Evolutionary conservation across 352 stramenopile genomes (phyloP).

Genomic region (Globisporangium radiosum): DNA sequence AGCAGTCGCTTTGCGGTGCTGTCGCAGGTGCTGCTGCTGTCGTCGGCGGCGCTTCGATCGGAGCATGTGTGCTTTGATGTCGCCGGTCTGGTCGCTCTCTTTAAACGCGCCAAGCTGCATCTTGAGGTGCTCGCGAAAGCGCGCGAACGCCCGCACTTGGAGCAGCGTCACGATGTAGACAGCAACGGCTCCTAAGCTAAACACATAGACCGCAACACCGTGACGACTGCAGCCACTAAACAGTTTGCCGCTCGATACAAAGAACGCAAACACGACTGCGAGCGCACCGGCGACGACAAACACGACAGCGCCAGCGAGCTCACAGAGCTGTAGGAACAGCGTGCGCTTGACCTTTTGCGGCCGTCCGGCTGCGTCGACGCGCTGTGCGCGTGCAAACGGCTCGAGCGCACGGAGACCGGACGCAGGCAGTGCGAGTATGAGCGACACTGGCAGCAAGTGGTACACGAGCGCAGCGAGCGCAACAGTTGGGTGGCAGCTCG

Average conservation of each 20-base stretch:
- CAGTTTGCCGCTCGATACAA: conserved; percentile 45
- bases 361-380: conserved; percentile 31
- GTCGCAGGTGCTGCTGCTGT: conserved; percentile 47
- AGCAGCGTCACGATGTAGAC: conserved; percentile 64
- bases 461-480: conserved; percentile 67
- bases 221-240: conserved; percentile 49
- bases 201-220: conserved; percentile 31
- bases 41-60: conserved; percentile 41
- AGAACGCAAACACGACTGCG: conserved; percentile 58
- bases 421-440: conserved; percentile 49
- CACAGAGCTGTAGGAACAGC: conserved; percentile 63
- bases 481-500: conserved; percentile 71
- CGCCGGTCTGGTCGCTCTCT: conserved; percentile 69
- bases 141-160: conserved; percentile 38
- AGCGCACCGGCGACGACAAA: conserved; percentile 50
- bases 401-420: conserved; percentile 58
- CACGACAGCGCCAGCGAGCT: conserved; percentile 46
- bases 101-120: conserved; percentile 79
- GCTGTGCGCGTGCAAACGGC: conserved; percentile 52
- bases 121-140: conserved; percentile 79
- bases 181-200: conserved; percentile 29
- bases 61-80: conserved; percentile 61
- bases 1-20: no score
- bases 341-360: conserved; percentile 63
- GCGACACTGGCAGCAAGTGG: conserved; percentile 46